Base-by-base conservation (phyloP, 768 basidiomycete genomes). In the Auricularia cornea region DNA sequence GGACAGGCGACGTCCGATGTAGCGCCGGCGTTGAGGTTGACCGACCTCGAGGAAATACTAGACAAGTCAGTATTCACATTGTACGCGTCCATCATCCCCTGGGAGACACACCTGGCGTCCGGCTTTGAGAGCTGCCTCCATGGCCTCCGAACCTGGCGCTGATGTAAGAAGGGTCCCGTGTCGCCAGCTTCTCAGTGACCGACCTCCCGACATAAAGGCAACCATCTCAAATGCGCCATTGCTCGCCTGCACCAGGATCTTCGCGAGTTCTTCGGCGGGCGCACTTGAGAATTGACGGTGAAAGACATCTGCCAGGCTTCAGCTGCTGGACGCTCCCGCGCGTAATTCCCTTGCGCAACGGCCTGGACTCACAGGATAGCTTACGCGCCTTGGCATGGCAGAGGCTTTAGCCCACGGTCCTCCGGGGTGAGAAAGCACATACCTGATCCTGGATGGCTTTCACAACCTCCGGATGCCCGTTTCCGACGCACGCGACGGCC, bases 41-140 rank as follows among this genome's bases (percentile, higher is more conserved):
- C 84, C 83, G 0, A 78, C 84, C 69, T 92, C 90, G 20, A 80
- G 77, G 66, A 79, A 90, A 71, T 91, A 92, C 86, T 91, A 67
- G 26, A 20, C 6, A 59, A 20, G 33, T 54, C 2, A 33, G 33
- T 52, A 4, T 59, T 30, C 11, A 59, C 64, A n/a, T n/a, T n/a
- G n/a, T n/a, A n/a, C n/a, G n/a, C n/a, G n/a, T n/a, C n/a, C n/a
- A n/a, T n/a, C n/a, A n/a, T n/a, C n/a, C n/a, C n/a, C n/a, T n/a
- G n/a, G 52, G 63, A n/a, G n/a, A n/a, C 64, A 48, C 70, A 89
- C 88, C 78, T 93, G 92, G 68, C 87, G 83, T 33, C 86, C 84
- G 2, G 92, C 80, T 74, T 95, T 95, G 62, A 94, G 79, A n/a
- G 84, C 87, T 63, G 84, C 82, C 66, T 95, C 93, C 88, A 93